Evolutionary conservation across 2,329 filamentous ascomycete species (phyloP).

Genomic region (Xylaria sp.): DNA sequence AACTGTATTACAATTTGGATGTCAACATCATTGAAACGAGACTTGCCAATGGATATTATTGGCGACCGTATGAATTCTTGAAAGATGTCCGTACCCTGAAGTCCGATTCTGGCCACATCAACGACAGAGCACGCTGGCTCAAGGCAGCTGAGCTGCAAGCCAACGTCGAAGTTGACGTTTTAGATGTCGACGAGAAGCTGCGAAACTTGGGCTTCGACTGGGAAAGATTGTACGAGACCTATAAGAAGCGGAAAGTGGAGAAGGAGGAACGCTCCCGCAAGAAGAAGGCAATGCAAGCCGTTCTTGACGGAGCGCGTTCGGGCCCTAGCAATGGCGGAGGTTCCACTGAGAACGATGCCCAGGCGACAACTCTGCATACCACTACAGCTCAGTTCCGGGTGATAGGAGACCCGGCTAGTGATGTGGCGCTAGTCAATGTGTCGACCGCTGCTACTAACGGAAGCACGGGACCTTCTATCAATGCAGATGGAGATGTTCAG

Average conservation of each 20-base stretch:
- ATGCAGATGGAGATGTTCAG: constrained; percentile 51
- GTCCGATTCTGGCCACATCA: constrained; percentile 75
- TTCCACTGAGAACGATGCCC: constrained; percentile 40
- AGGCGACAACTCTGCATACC: constrained; percentile 44
- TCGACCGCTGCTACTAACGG: constrained; percentile 49
- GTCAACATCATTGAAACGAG: constrained; percentile 90
- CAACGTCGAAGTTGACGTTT: constrained; percentile 92
- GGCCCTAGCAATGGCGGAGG: constrained; percentile 48
- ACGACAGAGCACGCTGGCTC: constrained; percentile 76
- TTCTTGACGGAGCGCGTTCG: constrained; percentile 45
- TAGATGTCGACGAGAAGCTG: constrained; percentile 64
- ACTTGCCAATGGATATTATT: constrained; percentile 95
- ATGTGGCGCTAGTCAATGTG: constrained; percentile 40
- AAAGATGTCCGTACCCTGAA: constrained; percentile 79
- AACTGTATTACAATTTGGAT: constrained; percentile 94
- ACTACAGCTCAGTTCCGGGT: constrained; percentile 50
- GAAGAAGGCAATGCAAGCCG: constrained; percentile 55
- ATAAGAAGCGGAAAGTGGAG: constrained; percentile 58
- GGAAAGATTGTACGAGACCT: constrained; percentile 72
- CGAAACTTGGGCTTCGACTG: constrained; percentile 59
- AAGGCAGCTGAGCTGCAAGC: constrained; percentile 87
- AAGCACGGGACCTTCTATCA: constrained; percentile 44
- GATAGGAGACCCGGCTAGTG: constrained; percentile 56
- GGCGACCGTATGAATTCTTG: constrained; percentile 81
- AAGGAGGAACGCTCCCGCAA: constrained; percentile 58